Conservation (phyloP, 108 stramenopile species). For the Hondaea fermentalgiana region DNA sequence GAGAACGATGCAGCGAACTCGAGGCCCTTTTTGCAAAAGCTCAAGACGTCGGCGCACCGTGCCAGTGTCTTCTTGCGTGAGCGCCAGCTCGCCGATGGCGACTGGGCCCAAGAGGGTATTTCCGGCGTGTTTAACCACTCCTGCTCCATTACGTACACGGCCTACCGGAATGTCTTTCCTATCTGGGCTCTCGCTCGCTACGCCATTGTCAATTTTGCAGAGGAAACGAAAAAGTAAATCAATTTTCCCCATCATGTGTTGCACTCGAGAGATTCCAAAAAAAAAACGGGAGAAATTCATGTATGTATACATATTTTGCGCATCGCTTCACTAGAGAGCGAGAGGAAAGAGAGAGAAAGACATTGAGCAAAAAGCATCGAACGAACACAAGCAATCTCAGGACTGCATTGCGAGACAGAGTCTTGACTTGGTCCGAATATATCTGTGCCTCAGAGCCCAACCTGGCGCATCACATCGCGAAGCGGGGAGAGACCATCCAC, state of each 20-base stretch:
- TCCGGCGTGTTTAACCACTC: constrained; percentile 95
- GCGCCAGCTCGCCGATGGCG: constrained; percentile 78
- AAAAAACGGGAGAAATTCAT: too few species aligned
- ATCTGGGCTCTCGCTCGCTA: constrained; percentile 95
- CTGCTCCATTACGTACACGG: constrained; percentile 97
- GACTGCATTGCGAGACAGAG: not conserved
- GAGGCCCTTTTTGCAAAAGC: constrained; percentile 33
- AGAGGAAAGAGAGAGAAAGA: too few species aligned
- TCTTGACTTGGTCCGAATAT: not conserved
- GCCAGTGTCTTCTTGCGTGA: constrained; percentile 70
- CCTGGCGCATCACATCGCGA: not conserved
- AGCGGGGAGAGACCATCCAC: not conserved
- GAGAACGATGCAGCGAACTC: constrained; percentile 37
- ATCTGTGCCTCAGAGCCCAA: not conserved
- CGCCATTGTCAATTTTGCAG: not conserved
- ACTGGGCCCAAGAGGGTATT: constrained; percentile 98
- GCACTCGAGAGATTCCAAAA: not conserved
- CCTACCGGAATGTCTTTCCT: constrained; percentile 95
- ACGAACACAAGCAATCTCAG: not conserved
- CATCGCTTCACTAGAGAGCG: too few species aligned
- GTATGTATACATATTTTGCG: too few species aligned
- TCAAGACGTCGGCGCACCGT: constrained; percentile 62
- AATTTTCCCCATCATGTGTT: not conserved
- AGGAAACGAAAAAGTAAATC: not conserved
- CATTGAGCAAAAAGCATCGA: too few species aligned